Base-by-base conservation (phyloP, 768 basidiomycete genomes). In the Daedalea quercina region DNA sequence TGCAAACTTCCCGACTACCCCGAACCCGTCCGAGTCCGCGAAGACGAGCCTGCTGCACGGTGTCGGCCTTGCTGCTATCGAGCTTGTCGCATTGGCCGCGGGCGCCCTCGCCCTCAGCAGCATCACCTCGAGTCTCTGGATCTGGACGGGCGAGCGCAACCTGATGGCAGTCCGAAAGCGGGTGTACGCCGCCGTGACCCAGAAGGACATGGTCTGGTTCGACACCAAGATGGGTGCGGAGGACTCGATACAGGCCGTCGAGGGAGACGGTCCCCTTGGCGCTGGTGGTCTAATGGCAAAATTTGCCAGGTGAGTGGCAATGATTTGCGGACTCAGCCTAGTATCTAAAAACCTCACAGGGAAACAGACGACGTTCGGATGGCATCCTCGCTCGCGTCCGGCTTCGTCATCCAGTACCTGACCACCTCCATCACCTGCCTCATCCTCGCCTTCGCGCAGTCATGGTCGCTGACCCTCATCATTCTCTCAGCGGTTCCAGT, bases 331-430 rank as follows among this genome's bases (percentile, higher is more conserved):
- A 3, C 9, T 35, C 33, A 28, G 13, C 6, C 24, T 34, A 2
- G 4, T 3, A 11, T 31, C 47, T 46, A 25, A 57, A 49, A 41
- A 44, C 31, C 46, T 15, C 52, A 3, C 62, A 98, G 94, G 58
- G 95, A 97, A 69, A 96, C 94, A 7, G 93, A 97, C 68, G 90
- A 96, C 57, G 87, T 96, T 42, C 84, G 95, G 40, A 75, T 83
- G 54, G 94, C 91, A 1, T 81, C 85, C 13, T 90, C 92, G 2
- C 77, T 91, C 35, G 85, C 86, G 13, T 74, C 85, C 23, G 94
- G 93, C 23, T 78, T 82, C 58, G 65, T 90, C 54, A 63, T 97
- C 42, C 91, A 94, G 67, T 82, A 93, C 69, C 67, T 91, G 49
- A 85, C 84, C 2, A 94, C 93, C 1, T 81, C 82, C 58, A 47